Evolutionary conservation across 2,329 filamentous ascomycete species (phyloP).

Genomic region (Lachnellula hyalina): DNA sequence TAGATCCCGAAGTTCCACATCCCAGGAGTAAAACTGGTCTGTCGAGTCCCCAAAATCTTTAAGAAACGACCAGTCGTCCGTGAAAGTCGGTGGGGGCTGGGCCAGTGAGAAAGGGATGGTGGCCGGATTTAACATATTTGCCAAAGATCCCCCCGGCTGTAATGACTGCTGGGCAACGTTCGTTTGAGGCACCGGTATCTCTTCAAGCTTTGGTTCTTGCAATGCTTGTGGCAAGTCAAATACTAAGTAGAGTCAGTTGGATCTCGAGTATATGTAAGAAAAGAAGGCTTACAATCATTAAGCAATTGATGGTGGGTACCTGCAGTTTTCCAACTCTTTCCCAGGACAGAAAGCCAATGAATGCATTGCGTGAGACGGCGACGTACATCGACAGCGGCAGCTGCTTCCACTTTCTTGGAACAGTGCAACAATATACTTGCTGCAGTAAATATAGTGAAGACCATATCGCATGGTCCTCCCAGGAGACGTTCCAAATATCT

Average conservation of each 20-base stretch:
- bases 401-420: conserved; percentile 13
- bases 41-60: conserved; percentile 27
- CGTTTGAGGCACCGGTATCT: background rate
- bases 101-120: background rate
- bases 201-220: conserved; percentile 1
- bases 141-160: background rate
- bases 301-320: conserved; percentile 27
- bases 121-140: background rate
- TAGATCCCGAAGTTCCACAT: conserved; percentile 26
- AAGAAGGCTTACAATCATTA: conserved; percentile 22
- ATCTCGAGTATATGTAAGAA: background rate
- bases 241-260: conserved; percentile 10
- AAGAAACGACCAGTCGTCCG: conserved; percentile 28
- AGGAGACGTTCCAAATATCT: conserved; percentile 25
- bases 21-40: conserved; percentile 28
- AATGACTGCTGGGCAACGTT: background rate
- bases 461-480: conserved; percentile 29
- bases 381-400: conserved; percentile 13
- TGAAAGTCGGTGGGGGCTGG: background rate
- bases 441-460: conserved; percentile 29
- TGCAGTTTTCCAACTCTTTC: conserved; percentile 29
- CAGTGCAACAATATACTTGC: conserved; percentile 27
- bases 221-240: conserved; percentile 18
- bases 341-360: conserved; percentile 28
- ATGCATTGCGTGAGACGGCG: conserved; percentile 26